These are phyloP conservation scores for Ophiocordyceps camponoti-saundersi DNA, from an alignment of 2,329 filamentous ascomycete species.

Conservation along the genomic window DNA sequence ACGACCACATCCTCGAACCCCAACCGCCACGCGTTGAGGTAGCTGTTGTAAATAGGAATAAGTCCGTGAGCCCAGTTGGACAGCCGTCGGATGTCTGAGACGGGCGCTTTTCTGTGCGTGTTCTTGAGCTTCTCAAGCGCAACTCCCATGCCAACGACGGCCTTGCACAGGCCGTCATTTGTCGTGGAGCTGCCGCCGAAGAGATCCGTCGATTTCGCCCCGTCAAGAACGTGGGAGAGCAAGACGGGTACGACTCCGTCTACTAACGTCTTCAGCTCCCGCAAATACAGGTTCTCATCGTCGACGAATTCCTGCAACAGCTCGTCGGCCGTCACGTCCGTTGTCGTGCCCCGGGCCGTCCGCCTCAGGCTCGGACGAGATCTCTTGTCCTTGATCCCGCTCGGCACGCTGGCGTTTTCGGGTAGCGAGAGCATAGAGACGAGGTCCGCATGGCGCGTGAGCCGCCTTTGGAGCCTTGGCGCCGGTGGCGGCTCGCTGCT, in stretches of 20 bases:
- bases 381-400: conserved; percentile 50
- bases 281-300: conserved; percentile 76
- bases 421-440: conserved; percentile 79
- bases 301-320: conserved; percentile 64
- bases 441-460: conserved; percentile 85
- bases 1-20: conserved; percentile 92
- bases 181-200: conserved; percentile 41
- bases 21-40: conserved; percentile 75
- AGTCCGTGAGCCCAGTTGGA: conserved; percentile 68
- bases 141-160: conserved; percentile 88
- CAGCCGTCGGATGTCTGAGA: conserved; percentile 53
- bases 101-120: conserved; percentile 64
- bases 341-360: conserved; percentile 40
- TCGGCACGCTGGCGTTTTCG: conserved; percentile 34
- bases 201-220: conserved; percentile 45
- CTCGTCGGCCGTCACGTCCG: conserved; percentile 52
- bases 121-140: conserved; percentile 70
- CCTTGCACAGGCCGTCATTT: conserved; percentile 51
- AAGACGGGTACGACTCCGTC: conserved; percentile 92
- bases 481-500: conserved; percentile 22
- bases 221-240: conserved; percentile 66
- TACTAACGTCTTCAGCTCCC: conserved; percentile 82
- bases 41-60: conserved; percentile 66
- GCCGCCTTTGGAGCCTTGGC: conserved; percentile 47
- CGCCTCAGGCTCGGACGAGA: conserved; percentile 67